Percentiles rank a stretch among this genome's conserved stretches.
Conservation (phyloP, 305 asterid species). For the Salvia sclarea region DNA sequence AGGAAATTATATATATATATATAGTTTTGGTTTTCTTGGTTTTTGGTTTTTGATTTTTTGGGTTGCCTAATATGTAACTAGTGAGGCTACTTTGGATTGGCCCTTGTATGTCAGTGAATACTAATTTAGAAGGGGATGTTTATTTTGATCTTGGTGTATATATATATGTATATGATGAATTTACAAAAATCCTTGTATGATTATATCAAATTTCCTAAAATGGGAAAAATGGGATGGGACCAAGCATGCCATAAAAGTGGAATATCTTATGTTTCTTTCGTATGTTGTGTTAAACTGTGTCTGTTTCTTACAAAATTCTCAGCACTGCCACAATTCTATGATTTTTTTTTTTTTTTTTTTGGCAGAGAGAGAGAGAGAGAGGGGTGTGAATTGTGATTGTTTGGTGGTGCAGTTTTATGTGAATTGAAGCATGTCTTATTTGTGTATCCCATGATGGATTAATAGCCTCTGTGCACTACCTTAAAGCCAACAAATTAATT, state of each 20-base stretch:
- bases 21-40: too few species aligned
- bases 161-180: too few species aligned
- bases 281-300: constrained; percentile 26
- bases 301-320: constrained; percentile 26
- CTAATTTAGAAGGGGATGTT: constrained; percentile 11
- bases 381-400: background rate
- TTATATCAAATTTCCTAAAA: background rate
- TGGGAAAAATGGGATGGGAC: constrained; percentile 19
- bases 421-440: background rate
- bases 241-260: constrained; percentile 15
- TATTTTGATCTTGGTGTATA: background rate
- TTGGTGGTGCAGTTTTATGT: background rate
- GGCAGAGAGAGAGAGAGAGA: background rate
- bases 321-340: background rate
- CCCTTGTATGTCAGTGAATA: constrained; percentile 21
- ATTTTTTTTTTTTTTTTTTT: too few species aligned
- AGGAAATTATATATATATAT: background rate
- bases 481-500: constrained; percentile 39
- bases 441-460: constrained; percentile 36
- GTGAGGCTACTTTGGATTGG: background rate
- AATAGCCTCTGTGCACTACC: constrained; percentile 17
- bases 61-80: constrained; percentile 19
- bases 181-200: background rate
- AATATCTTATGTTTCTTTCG: constrained; percentile 14
- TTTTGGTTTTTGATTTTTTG: too few species aligned